Evolutionary conservation across 2,329 filamentous ascomycete genomes (phyloP).

Genomic region (Neoarthrinium moseri): DNA sequence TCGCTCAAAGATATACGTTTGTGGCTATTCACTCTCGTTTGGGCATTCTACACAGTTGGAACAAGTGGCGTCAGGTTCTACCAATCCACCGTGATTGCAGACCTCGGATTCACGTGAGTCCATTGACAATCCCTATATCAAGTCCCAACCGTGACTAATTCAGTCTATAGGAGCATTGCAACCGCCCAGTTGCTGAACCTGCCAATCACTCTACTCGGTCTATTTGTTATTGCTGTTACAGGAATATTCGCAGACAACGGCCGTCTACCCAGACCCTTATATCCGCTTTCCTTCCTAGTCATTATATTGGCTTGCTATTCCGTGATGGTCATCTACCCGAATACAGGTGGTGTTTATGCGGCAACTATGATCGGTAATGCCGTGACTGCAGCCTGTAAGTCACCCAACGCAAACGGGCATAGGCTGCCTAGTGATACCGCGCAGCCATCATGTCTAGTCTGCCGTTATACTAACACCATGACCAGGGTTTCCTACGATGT

Average conservation of each 20-base stretch:
- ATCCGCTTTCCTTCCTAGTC: constrained; percentile 40
- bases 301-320: constrained; percentile 43
- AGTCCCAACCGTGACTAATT: neutral
- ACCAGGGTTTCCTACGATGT: constrained; percentile 45
- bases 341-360: constrained; percentile 43
- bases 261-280: constrained; percentile 39
- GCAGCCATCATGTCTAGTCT: no score
- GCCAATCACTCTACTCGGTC: constrained; percentile 39
- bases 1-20: constrained; percentile 38
- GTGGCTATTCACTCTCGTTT: constrained; percentile 44
- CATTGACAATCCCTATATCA: neutral
- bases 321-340: constrained; percentile 44
- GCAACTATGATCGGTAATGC: constrained; percentile 43
- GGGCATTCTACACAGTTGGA: constrained; percentile 45
- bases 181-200: constrained; percentile 48
- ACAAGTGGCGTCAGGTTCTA: constrained; percentile 42
- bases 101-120: constrained; percentile 39
- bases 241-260: constrained; percentile 42
- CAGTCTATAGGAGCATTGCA: constrained; percentile 36
- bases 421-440: no score
- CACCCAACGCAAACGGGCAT: no score
- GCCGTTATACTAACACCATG: neutral
- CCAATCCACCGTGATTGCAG: constrained; percentile 38
- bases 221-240: constrained; percentile 39
- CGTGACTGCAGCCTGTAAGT: constrained; percentile 32